phyloP scores from a whole-genome alignment of 306 rosid species.

The Begonia peltatifolia region DNA sequence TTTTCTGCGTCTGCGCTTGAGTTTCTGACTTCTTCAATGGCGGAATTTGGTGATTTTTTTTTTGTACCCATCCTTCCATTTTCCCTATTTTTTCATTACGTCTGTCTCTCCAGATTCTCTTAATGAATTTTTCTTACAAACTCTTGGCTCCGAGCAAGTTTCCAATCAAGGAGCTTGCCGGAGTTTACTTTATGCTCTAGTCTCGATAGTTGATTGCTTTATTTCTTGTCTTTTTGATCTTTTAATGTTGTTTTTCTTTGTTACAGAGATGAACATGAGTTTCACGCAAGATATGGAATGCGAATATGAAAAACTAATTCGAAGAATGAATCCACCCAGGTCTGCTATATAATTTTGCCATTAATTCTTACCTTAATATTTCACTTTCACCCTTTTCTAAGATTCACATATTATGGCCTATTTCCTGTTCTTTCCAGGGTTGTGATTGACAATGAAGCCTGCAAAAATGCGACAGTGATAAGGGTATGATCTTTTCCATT shows the following conservation, averaged over 20 bases:
- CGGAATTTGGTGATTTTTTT: not conserved
- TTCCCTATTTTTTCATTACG: not conserved
- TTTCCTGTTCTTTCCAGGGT: constrained; percentile 32
- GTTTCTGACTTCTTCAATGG: not conserved
- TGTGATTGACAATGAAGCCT: constrained; percentile 52
- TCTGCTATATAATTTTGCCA: constrained; percentile 7
- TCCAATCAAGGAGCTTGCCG: not conserved
- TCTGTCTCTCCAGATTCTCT: no score
- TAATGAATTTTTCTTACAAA: no score
- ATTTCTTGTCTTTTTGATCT: not conserved
- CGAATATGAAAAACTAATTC: constrained; percentile 76
- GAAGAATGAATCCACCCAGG: constrained; percentile 92
- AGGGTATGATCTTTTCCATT: constrained; percentile 17
- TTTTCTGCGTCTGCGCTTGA: constrained; percentile 6
- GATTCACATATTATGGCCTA: constrained; percentile 21
- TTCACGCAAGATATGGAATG: constrained; percentile 72
- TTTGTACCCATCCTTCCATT: not conserved
- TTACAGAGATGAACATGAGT: constrained; percentile 58
- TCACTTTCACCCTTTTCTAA: constrained; percentile 1
- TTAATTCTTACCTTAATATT: constrained; percentile 4
- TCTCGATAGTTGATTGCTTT: not conserved
- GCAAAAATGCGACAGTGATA: constrained; percentile 53
- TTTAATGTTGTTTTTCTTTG: constrained; percentile 1
- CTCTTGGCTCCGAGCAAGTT: not conserved
- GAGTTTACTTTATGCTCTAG: not conserved